Base-by-base conservation (phyloP, 2,329 filamentous ascomycete genomes). In the Scorias spongiosa region DNA sequence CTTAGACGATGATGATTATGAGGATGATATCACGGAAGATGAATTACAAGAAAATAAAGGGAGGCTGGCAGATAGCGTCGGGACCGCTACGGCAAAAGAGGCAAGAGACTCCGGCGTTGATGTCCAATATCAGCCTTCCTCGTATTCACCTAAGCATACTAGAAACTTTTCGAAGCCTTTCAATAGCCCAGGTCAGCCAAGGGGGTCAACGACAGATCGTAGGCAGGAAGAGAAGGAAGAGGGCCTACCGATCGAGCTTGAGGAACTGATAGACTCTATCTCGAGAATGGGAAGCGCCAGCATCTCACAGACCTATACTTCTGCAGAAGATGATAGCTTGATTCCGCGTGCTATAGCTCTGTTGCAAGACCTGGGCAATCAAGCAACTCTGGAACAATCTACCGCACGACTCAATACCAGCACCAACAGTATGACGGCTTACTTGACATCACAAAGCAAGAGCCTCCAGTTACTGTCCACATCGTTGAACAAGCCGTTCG, bases 371-470 rank as follows among this genome's bases (percentile, higher is more conserved):
- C 49, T 63, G 11, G 56, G 57, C 29, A 57, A 58, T 32, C 59
- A 62, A 43, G 48, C 55, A 10, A 52, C 48, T 11, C 49, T 63
- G 10, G 60, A 63, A 42, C 48, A 54, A 10, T 51, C 52, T n/a
- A 47, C 52, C n/a, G 57, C 60, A 40, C 49, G 60, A 17, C 49
- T 62, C 15, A 58, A 53, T 10, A 63, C 60, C 3, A 54, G 54
- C 11, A 58, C 57, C 28, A 62, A 61, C 43, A 61, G 58, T 45
- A 54, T 87, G 41, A 79, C 82, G 40, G 81, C 81, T 15, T 81
- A 91, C 56, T 68, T 89, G 39, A 71, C 72, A 11, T 79, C 86
- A 60, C 83, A 89, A 63, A 80, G 81, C 41, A 80, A 83, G 43
- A 77, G 80, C 48, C 67, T 91, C 9, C 82, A 87, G 53, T 81